A percentile compares a stretch with the other conserved stretches of the same genome.
phyloP scores from a whole-genome alignment of 305 asterid genomes.

The Rubia tinctorum region DNA sequence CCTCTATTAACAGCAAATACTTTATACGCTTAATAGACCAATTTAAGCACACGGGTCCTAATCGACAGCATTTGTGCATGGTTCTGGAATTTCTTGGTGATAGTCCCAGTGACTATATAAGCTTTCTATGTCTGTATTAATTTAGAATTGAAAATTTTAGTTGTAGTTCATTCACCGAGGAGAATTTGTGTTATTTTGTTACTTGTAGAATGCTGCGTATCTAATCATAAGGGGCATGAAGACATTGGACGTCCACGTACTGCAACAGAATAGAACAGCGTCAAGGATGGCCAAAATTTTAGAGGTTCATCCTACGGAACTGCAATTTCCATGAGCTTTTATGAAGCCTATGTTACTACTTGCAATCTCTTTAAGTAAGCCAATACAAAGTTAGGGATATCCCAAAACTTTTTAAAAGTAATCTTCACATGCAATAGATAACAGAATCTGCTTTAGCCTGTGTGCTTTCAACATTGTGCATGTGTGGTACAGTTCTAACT shows the following conservation, averaged over 20 bases:
- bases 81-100: constrained; percentile 95
- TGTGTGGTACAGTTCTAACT: too few species aligned
- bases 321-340: not conserved
- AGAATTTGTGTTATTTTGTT: constrained; percentile 14
- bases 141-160: not conserved
- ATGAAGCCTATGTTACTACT: too few species aligned
- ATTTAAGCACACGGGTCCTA: constrained; percentile 88
- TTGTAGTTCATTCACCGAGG: constrained; percentile 16
- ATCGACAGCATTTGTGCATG: constrained; percentile 96
- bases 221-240: constrained; percentile 96
- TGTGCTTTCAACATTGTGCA: not conserved
- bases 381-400: not conserved
- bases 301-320: constrained; percentile 99
- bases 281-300: constrained; percentile 96
- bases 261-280: constrained; percentile 92
- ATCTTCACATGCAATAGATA: not conserved
- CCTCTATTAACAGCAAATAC: constrained; percentile 32
- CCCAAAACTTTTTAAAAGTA: not conserved
- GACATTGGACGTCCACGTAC: constrained; percentile 96
- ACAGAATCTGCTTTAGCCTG: not conserved
- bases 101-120: too few species aligned
- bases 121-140: not conserved
- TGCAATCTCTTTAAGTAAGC: not conserved
- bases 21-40: constrained; percentile 75
- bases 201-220: constrained; percentile 81